phyloP scores from a whole-genome alignment of 1,284 basidiomycete genomes.

The Cronartium quercuum region DNA sequence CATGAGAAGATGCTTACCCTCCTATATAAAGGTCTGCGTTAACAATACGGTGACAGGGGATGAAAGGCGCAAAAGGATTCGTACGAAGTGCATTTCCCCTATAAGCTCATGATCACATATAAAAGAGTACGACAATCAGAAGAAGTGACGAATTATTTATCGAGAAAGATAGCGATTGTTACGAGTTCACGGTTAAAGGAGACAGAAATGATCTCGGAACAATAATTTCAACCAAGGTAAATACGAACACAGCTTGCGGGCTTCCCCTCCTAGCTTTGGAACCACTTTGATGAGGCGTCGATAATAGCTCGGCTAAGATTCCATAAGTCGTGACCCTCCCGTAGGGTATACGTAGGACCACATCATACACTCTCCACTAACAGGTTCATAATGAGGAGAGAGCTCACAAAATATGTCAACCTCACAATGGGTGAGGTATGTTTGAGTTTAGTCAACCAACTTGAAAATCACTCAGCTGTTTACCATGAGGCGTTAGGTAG shows the following conservation, averaged over 20 bases:
- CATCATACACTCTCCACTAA: constrained; percentile 9
- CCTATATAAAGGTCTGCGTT: constrained; percentile 59
- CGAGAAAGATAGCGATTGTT: too few relatives aligned
- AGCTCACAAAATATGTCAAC: background rate
- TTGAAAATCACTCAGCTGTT: background rate
- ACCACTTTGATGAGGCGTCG: background rate
- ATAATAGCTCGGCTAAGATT: background rate
- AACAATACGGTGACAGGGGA: constrained; percentile 63
- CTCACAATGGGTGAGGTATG: background rate
- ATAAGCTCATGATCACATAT: background rate
- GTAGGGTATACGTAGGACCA: background rate
- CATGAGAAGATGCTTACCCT: constrained; percentile 13
- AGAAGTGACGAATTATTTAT: background rate
- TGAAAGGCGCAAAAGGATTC: constrained; percentile 61
- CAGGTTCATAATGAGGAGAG: background rate
- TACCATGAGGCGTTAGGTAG: constrained; percentile 2
- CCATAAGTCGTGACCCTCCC: constrained; percentile 4
- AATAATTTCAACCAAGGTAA: background rate
- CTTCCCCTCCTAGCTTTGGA: background rate
- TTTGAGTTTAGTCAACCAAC: background rate
- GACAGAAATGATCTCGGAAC: background rate
- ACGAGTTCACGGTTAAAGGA: too few relatives aligned
- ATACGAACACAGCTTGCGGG: background rate
- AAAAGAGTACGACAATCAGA: background rate
- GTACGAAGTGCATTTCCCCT: constrained; percentile 56